Evolutionary conservation across 441 rosid species (phyloP), one percentile per base, ranked within the genome.

Genomic region (Syzygium malaccense): DNA sequence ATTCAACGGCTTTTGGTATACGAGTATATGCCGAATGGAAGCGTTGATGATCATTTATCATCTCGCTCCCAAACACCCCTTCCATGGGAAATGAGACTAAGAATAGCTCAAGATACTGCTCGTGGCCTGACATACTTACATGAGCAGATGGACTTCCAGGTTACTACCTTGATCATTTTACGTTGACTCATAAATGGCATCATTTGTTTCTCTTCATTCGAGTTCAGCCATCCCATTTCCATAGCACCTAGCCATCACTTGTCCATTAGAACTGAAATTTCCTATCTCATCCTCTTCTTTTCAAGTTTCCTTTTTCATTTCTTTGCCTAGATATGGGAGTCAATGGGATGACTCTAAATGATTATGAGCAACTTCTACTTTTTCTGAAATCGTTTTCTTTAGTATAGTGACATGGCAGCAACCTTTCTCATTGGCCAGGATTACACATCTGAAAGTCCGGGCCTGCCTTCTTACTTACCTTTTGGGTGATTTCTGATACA

Each of bases 81-180:
- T 89, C 89, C 99, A 49, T 96, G 99, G 99, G 88, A 92, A 41
- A 92, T 93, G 92, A 95, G 99, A 90, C 89, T 98, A 91, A 93
- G 94, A 92, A 94, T 98, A 88, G 99, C 99, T 2, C 99, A 94
- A 90, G 98, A 98, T 88, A 93, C 99, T 78, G 99, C 99, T 91
- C 97, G 98, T 13, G 99, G 99, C 87, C 93, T 98, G 90, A 91
- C 94, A 17, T 95, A 96, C 90, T 93, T 98, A 28, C 99, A 98
- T 28, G 99, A 97, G 92, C 95, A 94, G 91, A 96, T 98, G 99
- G 94, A 94, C 64, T 97, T 96, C 93, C 99, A 96, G 96, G 99
- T 98, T 56, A 33, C 48, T 45, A 32, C 45, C 87, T 78, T 25
- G 30, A 25, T 45, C 84, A 45, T 45, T 13, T 78, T 78, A 78